These are phyloP conservation scores for Pseudogymnoascus sp. DNA, from an alignment of 2,329 filamentous ascomycete genomes.

Conservation along the genomic window DNA sequence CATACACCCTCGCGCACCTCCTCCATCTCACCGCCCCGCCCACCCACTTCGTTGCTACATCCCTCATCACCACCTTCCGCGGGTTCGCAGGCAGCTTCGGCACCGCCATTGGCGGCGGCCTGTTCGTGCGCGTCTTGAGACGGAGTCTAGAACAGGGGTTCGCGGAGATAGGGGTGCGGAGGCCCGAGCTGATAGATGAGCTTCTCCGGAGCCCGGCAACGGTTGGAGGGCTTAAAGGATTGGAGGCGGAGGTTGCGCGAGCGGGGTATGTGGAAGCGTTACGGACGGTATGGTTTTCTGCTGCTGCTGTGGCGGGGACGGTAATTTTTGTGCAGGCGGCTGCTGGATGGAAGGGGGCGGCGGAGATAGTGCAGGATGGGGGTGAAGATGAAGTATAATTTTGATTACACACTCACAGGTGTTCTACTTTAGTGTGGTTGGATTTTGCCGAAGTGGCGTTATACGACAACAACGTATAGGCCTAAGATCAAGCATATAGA, in stretches of 20 bases:
- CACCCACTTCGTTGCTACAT: slow-evolving; percentile 67
- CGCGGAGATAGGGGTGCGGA: slow-evolving; percentile 23
- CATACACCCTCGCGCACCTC: slow-evolving; percentile 74
- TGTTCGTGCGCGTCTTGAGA: slow-evolving; percentile 24
- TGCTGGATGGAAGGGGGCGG: slow-evolving; percentile 44
- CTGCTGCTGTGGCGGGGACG: slow-evolving; percentile 38
- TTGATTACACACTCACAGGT: not conserved
- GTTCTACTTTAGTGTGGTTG: not conserved
- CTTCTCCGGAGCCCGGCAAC: slow-evolving; percentile 51
- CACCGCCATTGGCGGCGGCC: slow-evolving; percentile 66
- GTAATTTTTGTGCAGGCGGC: slow-evolving; percentile 47
- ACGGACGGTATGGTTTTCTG: slow-evolving; percentile 43
- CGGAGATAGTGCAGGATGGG: not conserved
- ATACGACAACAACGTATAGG: not conserved
- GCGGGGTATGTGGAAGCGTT: slow-evolving; percentile 46
- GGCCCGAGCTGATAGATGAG: slow-evolving; percentile 40
- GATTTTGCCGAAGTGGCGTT: not conserved
- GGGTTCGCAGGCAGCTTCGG: slow-evolving; percentile 78
- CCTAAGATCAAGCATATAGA: not conserved
- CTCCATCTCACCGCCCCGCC: slow-evolving; percentile 60
- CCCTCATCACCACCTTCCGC: slow-evolving; percentile 69
- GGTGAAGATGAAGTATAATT: not conserved
- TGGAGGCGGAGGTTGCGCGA: slow-evolving; percentile 43
- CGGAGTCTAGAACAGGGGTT: slow-evolving; percentile 29
- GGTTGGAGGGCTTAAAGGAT: slow-evolving; percentile 39